phyloP scores from a whole-genome alignment of 805 yeast genomes.

The Barnettozyma botsteinii region DNA sequence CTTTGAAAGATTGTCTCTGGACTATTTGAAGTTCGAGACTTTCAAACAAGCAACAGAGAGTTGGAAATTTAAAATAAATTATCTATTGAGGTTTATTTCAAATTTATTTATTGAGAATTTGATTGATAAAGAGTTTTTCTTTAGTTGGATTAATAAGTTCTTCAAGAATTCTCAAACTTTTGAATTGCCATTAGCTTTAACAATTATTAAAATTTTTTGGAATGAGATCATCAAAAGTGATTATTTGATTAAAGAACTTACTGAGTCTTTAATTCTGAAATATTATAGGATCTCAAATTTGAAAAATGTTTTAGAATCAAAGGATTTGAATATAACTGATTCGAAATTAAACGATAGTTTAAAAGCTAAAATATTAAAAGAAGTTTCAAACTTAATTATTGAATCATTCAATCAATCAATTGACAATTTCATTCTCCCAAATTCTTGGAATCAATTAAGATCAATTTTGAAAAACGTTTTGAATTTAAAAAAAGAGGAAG shows the following conservation, averaged over 20 bases:
- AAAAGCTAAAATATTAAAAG: slow-evolving; percentile 22
- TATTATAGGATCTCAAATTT: slow-evolving; percentile 33
- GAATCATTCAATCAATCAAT: slow-evolving; percentile 29
- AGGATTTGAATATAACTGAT: slow-evolving; percentile 32
- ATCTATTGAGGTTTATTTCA: slow-evolving; percentile 53
- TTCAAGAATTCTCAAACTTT: slow-evolving; percentile 37
- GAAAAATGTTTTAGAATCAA: slow-evolving; percentile 31
- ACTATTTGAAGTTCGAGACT: slow-evolving; percentile 30
- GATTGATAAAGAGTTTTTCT: slow-evolving; percentile 54
- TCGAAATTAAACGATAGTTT: slow-evolving; percentile 29
- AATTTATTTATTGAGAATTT: slow-evolving; percentile 65
- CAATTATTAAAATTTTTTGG: slow-evolving; percentile 69
- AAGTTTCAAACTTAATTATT: slow-evolving; percentile 25
- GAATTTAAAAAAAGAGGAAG: slow-evolving; percentile 28
- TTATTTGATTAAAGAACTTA: slow-evolving; percentile 55
- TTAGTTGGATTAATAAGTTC: slow-evolving; percentile 57
- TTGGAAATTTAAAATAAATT: slow-evolving; percentile 49
- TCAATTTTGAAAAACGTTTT: slow-evolving; percentile 39
- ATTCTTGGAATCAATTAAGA: slow-evolving; percentile 52
- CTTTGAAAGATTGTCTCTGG: slow-evolving; percentile 32
- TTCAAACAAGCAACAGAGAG: slow-evolving; percentile 34
- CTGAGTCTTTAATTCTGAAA: slow-evolving; percentile 51
- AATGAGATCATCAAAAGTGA: slow-evolving; percentile 50
- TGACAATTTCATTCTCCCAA: slow-evolving; percentile 60
- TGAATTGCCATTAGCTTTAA: slow-evolving; percentile 41